A percentile compares a stretch with the other conserved stretches of the same genome.
phyloP scores from a whole-genome alignment of 2,329 filamentous ascomycete genomes.

The Pyricularia grisea region DNA sequence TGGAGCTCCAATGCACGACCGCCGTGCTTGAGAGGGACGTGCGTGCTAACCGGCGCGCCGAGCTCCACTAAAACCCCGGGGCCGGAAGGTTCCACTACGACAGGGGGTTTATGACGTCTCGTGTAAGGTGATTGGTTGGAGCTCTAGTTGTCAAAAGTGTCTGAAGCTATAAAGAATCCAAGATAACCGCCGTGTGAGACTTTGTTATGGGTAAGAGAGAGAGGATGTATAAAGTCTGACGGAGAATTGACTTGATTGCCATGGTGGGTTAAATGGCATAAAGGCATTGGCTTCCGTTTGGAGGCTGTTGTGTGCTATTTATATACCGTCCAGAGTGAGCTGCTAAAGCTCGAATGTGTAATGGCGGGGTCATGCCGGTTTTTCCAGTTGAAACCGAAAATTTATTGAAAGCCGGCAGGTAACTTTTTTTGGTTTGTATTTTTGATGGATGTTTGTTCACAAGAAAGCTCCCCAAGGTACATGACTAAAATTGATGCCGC shows the following conservation, averaged over 20 bases:
- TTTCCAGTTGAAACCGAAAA: background rate
- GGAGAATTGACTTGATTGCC: background rate
- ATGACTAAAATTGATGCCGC: too few species aligned
- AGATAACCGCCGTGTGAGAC: background rate
- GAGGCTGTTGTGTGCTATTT: too few species aligned
- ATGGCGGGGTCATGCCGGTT: background rate
- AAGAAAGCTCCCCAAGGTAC: too few species aligned
- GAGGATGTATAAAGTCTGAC: background rate
- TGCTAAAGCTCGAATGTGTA: background rate
- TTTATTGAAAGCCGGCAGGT: too few species aligned
- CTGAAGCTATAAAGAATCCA: background rate
- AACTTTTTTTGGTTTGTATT: too few species aligned
- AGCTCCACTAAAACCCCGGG: background rate
- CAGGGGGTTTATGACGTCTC: background rate
- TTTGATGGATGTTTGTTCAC: too few species aligned
- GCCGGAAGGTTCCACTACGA: background rate
- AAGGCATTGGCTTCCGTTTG: too few species aligned
- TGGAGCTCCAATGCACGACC: background rate
- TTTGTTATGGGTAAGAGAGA: background rate
- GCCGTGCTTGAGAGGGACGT: background rate
- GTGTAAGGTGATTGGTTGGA: constrained; percentile 5
- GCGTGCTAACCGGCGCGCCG: background rate
- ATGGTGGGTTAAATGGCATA: background rate
- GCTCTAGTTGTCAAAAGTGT: background rate
- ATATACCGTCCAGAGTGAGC: background rate